Percentiles rank a stretch among this genome's conserved stretches.
Evolutionary conservation across 1,284 basidiomycete genomes (phyloP).

Genomic region (Rhodotorula sp.): DNA sequence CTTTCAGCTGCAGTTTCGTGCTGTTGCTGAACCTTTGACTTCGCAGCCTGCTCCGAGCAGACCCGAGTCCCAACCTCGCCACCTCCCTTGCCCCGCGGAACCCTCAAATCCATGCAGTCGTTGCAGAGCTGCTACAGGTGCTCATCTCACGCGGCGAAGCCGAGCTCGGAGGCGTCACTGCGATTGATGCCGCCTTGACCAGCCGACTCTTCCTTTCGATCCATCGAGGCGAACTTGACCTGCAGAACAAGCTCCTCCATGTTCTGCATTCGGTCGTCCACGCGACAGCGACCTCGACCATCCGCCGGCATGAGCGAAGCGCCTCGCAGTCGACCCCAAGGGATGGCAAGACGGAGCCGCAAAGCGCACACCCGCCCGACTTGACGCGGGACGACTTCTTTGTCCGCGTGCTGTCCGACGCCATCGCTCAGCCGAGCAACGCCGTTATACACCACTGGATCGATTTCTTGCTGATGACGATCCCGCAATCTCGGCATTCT

Average conservation of each 20-base stretch:
- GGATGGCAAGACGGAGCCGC: neutral
- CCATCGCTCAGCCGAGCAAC: conserved; percentile 69
- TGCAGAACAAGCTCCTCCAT: conserved; percentile 90
- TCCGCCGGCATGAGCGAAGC: conserved; percentile 1
- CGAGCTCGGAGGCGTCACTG: conserved; percentile 60
- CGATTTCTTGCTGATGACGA: conserved; percentile 88
- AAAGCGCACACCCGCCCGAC: conserved; percentile 11
- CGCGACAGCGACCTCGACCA: conserved; percentile 19
- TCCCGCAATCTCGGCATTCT: conserved; percentile 74
- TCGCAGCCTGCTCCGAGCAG: conserved; percentile 68
- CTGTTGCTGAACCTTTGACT: neutral
- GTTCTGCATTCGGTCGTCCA: conserved; percentile 77
- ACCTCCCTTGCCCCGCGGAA: conserved; percentile 64
- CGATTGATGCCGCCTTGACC: conserved; percentile 69
- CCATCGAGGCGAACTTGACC: conserved; percentile 66
- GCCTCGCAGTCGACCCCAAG: neutral
- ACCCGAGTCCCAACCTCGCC: conserved; percentile 58
- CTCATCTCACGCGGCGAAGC: conserved; percentile 77
- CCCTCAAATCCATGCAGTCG: conserved; percentile 65
- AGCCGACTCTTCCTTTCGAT: conserved; percentile 73
- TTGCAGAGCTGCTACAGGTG: conserved; percentile 77
- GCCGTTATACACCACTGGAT: conserved; percentile 90
- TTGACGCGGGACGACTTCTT: conserved; percentile 58
- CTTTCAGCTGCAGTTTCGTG: neutral
- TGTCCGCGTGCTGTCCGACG: conserved; percentile 74